Percentiles rank a stretch among this genome's conserved stretches.
Conservation (phyloP, 1,284 basidiomycete species). For the Kalmanozyma brasiliensis region DNA sequence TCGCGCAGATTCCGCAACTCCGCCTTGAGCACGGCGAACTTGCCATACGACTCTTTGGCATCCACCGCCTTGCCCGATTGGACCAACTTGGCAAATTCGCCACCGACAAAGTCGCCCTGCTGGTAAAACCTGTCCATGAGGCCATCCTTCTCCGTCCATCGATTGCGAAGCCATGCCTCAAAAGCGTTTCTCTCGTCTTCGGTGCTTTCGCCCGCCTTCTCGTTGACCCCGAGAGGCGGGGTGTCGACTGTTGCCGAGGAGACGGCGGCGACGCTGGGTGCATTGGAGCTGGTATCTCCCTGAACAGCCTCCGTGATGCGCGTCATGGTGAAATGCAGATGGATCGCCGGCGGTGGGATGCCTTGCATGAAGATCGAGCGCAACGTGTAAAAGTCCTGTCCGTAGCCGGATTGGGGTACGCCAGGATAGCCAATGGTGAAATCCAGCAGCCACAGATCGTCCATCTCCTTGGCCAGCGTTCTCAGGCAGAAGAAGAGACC, state of each 20-base stretch:
- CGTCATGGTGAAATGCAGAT: slow-evolving; percentile 73
- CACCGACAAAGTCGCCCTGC: slow-evolving; percentile 63
- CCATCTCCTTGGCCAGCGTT: slow-evolving; percentile 80
- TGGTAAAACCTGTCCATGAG: slow-evolving; percentile 76
- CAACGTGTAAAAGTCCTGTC: slow-evolving; percentile 86
- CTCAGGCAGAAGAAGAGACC: slow-evolving; percentile 87
- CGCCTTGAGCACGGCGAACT: slow-evolving; percentile 47
- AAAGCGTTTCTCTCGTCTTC: slow-evolving; percentile 78
- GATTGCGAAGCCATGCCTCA: slow-evolving; percentile 81
- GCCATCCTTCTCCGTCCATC: slow-evolving; percentile 87
- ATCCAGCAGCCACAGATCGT: slow-evolving; percentile 78
- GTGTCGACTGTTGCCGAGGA: slow-evolving; percentile 10
- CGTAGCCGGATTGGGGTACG: slow-evolving; percentile 72
- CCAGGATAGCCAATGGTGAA: slow-evolving; percentile 87
- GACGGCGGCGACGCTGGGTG: slow-evolving; percentile 7
- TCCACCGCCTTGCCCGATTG: slow-evolving; percentile 8
- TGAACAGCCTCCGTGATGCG: slow-evolving; percentile 16
- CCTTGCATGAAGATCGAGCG: slow-evolving; percentile 84
- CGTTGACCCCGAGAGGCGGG: slow-evolving; percentile 34
- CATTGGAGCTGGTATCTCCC: slow-evolving; percentile 20
- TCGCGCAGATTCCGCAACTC: slow-evolving; percentile 44
- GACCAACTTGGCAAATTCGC: slow-evolving; percentile 24
- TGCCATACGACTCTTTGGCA: slow-evolving; percentile 3
- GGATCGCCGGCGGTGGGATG: slow-evolving; percentile 83
- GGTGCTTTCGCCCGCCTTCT: slow-evolving; percentile 70